Base-by-base conservation (phyloP, 78 protist species). In the Dictyostelium capitatum region DNA sequence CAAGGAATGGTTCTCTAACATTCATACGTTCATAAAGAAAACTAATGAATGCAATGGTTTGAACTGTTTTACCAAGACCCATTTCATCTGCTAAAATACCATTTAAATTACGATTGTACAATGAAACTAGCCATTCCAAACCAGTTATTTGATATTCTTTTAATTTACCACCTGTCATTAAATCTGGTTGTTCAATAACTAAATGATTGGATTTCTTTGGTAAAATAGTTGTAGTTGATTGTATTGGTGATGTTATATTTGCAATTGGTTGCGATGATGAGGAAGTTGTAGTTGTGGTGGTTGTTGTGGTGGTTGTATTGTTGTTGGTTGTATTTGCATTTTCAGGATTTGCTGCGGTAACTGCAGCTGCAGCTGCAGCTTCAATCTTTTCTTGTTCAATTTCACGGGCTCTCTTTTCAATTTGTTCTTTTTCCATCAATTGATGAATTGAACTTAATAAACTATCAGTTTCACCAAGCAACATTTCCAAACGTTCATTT, bases 61-160 rank as follows among this genome's bases (percentile, higher is more conserved):
- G 99, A 41, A 98, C 83, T 10, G 99, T 99, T 90, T 99, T 99
- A 51, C 99, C 99, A 53, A 99, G 90, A 11, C 99, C 99, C 99
- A 98, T 98, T 91, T 99, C 99, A 87, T 99, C 99, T 0, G 99
- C 99, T 1, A 99, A 95, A 28, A 99, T 99, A 56, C 99, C 99
- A 78, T 98, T 98, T 70, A 98, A 69, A 48, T 89, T 77, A 79
- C 97, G 92, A 81, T 97, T 96, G 85, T 90, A 98, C 50, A 98
- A 93, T 8, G 96, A 95, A 12, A 96, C 97, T 78, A 99, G 28
- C 99, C 99, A 99, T 47, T 96, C 93, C 7, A 99, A 89, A 37
- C 99, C 99, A 19, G 92, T 84, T 11, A 95, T n/a, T 82, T 95
- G 97, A 59, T 95, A 95, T 47, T 81, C 89, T 79, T 89, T 81